Evolutionary conservation across 1,284 basidiomycete species (phyloP), one percentile per base, ranked within the genome.

Genomic region (Rhodotorula sp.): DNA sequence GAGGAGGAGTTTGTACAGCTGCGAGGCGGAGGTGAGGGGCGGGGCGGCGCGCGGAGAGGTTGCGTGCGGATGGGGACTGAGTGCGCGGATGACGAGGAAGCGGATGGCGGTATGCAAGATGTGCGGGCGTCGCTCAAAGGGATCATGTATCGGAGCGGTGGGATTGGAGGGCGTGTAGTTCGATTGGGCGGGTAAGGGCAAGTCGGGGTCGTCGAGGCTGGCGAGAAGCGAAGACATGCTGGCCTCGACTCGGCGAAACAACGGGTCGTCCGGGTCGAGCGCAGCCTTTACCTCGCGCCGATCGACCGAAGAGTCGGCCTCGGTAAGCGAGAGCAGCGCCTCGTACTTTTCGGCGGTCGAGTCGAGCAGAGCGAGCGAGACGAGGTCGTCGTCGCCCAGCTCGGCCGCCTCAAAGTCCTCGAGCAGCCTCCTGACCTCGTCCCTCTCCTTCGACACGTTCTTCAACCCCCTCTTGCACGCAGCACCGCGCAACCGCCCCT

Each of bases 61-160:
- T 3, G 61, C 23, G 49, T 21, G 25, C 27, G 25, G 50, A 13
- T 2, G 52, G 3, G n/a, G 25, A 46, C 12, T 61, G 61, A 34
- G 34, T 3, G 61, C 63, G 34, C 68, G 71, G 42, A 73, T 56
- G 57, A 75, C 64, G 61, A 75, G 58, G 58, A 73, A 73, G 0
- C 74, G 74, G 42, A 75, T 67, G 2, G 74, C 68, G 61, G 68
- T 53, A 45, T 70, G 63, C 9, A 75, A 67, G 42, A 68, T 66
- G 42, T 73, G 71, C 1, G 71, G 64, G 44, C 66, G 68, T 1
- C 59, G 71, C 3, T 68, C 58, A 52, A 58, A 34, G 49, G 57
- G 14, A 14, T 25, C 12, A 7, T 3, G 42, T 7, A 9, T 10
- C 1, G 48, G 25, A 25, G 46, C 7, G 25, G 7, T 21, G 7